Percentiles rank a stretch among this genome's conserved stretches.
These are phyloP conservation scores for Xylaria sp. DNA, from an alignment of 2,329 filamentous ascomycete species.

Conservation along the genomic window DNA sequence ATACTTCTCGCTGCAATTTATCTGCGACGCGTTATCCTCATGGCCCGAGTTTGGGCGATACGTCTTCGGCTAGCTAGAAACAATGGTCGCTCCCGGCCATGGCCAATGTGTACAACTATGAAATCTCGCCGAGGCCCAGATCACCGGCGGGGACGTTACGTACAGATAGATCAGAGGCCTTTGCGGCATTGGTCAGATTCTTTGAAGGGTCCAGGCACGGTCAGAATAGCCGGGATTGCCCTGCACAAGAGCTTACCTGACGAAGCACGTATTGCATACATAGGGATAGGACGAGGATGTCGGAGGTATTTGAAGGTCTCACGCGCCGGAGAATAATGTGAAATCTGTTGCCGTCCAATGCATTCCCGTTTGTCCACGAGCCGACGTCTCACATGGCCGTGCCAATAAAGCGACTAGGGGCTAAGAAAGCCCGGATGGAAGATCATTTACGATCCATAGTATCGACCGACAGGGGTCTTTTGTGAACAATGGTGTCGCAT, in stretches of 20 bases:
- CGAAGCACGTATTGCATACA: no score
- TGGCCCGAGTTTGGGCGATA: neutral
- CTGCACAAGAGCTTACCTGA: no score
- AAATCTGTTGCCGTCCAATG: slow-evolving; percentile 1
- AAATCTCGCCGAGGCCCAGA: neutral
- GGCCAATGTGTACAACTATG: no score
- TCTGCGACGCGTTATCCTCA: neutral
- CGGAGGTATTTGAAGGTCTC: slow-evolving; percentile 17
- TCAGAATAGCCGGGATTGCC: neutral
- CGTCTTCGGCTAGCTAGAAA: neutral
- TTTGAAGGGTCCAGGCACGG: neutral
- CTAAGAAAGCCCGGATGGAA: neutral
- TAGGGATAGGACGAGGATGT: neutral
- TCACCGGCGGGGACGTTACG: neutral
- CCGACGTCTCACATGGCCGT: neutral
- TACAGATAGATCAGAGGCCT: neutral
- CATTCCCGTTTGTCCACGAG: neutral
- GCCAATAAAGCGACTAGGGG: neutral
- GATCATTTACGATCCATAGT: neutral
- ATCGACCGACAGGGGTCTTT: neutral
- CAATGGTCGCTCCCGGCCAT: neutral
- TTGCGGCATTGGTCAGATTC: neutral
- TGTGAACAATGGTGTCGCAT: neutral
- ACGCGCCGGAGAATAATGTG: slow-evolving; percentile 19
- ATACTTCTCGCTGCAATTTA: neutral